Conservation (phyloP, 1,284 basidiomycete species). For the Violaceomyces palustris region DNA sequence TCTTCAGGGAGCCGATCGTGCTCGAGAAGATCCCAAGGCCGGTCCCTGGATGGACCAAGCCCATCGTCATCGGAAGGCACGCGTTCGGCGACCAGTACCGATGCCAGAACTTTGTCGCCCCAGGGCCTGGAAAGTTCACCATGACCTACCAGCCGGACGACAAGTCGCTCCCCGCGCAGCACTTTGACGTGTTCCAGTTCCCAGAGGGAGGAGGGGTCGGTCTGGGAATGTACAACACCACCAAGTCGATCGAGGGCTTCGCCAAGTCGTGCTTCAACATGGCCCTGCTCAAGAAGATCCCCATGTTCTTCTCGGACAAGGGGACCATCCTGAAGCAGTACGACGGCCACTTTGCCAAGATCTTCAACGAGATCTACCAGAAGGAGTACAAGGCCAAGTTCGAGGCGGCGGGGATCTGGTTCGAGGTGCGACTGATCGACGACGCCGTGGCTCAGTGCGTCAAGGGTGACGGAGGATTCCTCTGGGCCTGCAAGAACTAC, state of each 20-base stretch:
- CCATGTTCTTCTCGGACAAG: constrained; percentile 58
- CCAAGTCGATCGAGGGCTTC: constrained; percentile 79
- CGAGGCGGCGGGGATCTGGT: constrained; percentile 79
- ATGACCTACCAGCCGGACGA: constrained; percentile 44
- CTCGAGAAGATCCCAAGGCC: constrained; percentile 83
- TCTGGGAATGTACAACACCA: constrained; percentile 56
- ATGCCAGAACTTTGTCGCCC: constrained; percentile 49
- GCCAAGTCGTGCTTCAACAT: constrained; percentile 98
- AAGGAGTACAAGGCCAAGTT: constrained; percentile 74
- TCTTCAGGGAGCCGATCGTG: constrained; percentile 97
- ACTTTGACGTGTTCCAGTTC: constrained; percentile 46
- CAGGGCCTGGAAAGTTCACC: constrained; percentile 46
- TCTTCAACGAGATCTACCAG: constrained; percentile 92
- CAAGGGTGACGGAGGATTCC: constrained; percentile 93
- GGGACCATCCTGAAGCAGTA: constrained; percentile 53
- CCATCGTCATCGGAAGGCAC: constrained; percentile 93
- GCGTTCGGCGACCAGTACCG: constrained; percentile 84
- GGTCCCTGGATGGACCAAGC: constrained; percentile 84
- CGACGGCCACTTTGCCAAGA: constrained; percentile 97
- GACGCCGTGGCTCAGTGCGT: constrained; percentile 79
- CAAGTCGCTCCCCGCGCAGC: constrained; percentile 23
- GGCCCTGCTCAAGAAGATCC: constrained; percentile 91
- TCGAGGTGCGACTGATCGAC: constrained; percentile 80
- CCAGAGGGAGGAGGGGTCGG: constrained; percentile 47
- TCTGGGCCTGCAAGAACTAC: constrained; percentile 67